Evolutionary conservation across 202 grass and related monocot genomes (phyloP).

Genomic region (Zoysia matrella): DNA sequence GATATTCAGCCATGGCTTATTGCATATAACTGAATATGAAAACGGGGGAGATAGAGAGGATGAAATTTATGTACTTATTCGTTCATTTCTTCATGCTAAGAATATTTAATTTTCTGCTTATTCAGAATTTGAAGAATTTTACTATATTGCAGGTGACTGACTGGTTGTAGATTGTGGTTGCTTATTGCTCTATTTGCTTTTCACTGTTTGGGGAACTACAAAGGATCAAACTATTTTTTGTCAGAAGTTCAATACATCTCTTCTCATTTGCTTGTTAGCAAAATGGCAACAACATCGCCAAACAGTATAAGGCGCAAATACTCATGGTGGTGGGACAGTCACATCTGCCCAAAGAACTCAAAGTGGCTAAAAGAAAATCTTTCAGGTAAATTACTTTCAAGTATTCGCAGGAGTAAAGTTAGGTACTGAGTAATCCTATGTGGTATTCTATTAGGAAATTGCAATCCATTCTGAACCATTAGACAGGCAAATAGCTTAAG

Average conservation of each 20-base stretch:
- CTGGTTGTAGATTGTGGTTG: slow-evolving; percentile 30
- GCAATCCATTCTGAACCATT: slow-evolving; percentile 23
- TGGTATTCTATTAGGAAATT: not conserved
- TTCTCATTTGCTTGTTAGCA: slow-evolving; percentile 35
- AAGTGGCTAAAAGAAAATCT: slow-evolving; percentile 83
- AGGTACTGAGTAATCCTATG: not conserved
- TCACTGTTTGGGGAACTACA: not conserved
- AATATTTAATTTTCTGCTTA: slow-evolving; percentile 11
- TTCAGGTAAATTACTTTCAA: slow-evolving; percentile 57
- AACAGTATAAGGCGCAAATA: slow-evolving; percentile 50
- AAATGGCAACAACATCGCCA: slow-evolving; percentile 46
- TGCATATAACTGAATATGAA: slow-evolving; percentile 1
- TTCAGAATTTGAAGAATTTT: slow-evolving; percentile 2
- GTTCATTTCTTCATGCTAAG: slow-evolving; percentile 9
- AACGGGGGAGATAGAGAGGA: not conserved
- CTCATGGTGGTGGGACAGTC: slow-evolving; percentile 75
- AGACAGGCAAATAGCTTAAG: not conserved
- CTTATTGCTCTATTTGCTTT: slow-evolving; percentile 12
- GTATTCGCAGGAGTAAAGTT: slow-evolving; percentile 1
- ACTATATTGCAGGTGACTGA: slow-evolving; percentile 42
- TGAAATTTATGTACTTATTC: slow-evolving; percentile 10
- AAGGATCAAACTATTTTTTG: not conserved
- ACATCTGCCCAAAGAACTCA: slow-evolving; percentile 76
- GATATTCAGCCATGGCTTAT: slow-evolving; percentile 1
- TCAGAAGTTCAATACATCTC: slow-evolving; percentile 1